Evolutionary conservation across 352 stramenopile genomes (phyloP).

Genomic region (Globisporangium ultimum): DNA sequence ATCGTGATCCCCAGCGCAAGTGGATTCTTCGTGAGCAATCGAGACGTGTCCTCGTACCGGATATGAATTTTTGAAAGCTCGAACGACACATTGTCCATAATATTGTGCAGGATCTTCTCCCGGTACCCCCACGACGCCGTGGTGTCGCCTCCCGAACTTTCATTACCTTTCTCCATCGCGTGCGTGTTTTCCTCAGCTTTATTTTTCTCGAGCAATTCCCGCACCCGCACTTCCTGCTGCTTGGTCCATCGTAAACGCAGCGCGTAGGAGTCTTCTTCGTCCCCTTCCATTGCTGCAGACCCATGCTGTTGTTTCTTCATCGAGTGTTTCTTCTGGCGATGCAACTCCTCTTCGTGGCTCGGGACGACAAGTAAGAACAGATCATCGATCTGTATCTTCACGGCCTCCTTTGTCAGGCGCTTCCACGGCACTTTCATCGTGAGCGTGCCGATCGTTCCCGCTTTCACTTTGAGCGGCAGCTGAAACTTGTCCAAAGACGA

Average conservation of each 20-base stretch:
- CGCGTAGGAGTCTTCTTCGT: conserved; percentile 51
- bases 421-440: conserved; percentile 87
- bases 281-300: conserved; percentile 15
- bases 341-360: conserved; percentile 52
- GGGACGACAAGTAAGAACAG: conserved; percentile 72
- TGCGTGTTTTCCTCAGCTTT: conserved; percentile 39
- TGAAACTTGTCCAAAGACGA: conserved; percentile 75
- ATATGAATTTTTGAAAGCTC: conserved; percentile 84
- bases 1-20: conserved; percentile 73
- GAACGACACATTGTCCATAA: conserved; percentile 81
- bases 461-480: conserved; percentile 73
- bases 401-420: conserved; percentile 66
- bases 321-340: conserved; percentile 21
- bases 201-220: conserved; percentile 70
- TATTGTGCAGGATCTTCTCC: conserved; percentile 81
- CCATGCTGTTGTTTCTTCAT: conserved; percentile 1
- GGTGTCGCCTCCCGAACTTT: conserved; percentile 26
- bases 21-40: conserved; percentile 51
- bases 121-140: conserved; percentile 69
- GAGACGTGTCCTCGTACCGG: conserved; percentile 75
- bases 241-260: conserved; percentile 70
- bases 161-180: conserved; percentile 9
- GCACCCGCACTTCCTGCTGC: conserved; percentile 77
- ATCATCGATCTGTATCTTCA: conserved; percentile 78
- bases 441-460: conserved; percentile 58